Conservation (phyloP, 306 rosid species). For the Cicer chorassanicum region DNA sequence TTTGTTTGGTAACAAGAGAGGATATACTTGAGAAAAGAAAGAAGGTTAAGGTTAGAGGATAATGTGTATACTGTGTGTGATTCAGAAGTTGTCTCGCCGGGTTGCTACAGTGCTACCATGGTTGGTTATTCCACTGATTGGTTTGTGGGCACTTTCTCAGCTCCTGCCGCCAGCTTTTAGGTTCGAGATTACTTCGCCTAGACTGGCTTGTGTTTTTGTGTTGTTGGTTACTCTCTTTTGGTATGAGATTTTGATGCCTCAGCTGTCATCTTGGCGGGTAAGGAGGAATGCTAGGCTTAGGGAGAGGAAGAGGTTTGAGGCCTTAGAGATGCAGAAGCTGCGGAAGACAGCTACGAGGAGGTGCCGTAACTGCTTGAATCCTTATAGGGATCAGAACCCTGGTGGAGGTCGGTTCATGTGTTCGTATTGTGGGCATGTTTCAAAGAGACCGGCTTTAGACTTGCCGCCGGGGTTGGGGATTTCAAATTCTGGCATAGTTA, state of each 20-base stretch:
- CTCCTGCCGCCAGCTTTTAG: constrained; percentile 96
- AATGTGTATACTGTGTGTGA: constrained; percentile 99
- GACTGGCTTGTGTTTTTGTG: constrained; percentile 94
- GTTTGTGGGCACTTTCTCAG: constrained; percentile 97
- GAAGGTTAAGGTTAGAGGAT: constrained; percentile 68
- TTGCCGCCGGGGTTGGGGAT: constrained; percentile 76
- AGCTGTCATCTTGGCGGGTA: constrained; percentile 91
- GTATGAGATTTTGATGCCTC: constrained; percentile 99
- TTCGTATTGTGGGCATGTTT: constrained; percentile 92
- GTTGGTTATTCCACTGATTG: constrained; percentile 96
- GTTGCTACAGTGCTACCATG: constrained; percentile 99
- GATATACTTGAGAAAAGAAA: constrained; percentile 13
- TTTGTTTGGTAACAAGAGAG: constrained; percentile 33
- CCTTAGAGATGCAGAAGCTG: constrained; percentile 88
- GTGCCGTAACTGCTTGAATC: constrained; percentile 90
- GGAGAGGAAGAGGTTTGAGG: constrained; percentile 92
- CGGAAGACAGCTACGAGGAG: constrained; percentile 86
- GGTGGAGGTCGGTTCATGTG: constrained; percentile 98
- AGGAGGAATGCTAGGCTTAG: constrained; percentile 78
- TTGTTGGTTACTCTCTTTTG: constrained; percentile 92
- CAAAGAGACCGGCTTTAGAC: constrained; percentile 92
- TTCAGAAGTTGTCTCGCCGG: constrained; percentile 99
- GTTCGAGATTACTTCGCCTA: constrained; percentile 93
- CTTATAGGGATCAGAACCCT: constrained; percentile 96
- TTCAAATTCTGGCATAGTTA: constrained; percentile 71